These are phyloP conservation scores for Botrytis elliptica DNA, from an alignment of 2,329 filamentous ascomycete species.

Conservation along the genomic window DNA sequence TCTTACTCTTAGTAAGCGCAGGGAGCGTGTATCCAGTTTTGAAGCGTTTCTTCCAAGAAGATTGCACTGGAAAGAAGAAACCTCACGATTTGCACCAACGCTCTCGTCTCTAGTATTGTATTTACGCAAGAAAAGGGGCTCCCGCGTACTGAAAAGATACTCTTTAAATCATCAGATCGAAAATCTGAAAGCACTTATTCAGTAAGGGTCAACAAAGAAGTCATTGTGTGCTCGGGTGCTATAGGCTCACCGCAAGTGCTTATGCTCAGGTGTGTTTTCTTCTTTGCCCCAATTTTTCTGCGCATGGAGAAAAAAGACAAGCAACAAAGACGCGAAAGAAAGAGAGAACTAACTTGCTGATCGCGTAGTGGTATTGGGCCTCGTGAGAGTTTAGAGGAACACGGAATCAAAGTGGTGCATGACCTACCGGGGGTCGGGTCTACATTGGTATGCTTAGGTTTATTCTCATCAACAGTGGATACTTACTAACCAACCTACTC, in stretches of 20 bases:
- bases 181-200: constrained; percentile 2
- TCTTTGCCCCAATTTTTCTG: background rate
- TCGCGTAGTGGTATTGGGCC: constrained; percentile 21
- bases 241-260: constrained; percentile 22
- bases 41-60: constrained; percentile 21
- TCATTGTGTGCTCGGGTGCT: constrained; percentile 20
- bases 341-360: background rate
- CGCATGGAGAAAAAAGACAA: background rate
- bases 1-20: constrained; percentile 16
- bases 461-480: background rate
- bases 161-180: constrained; percentile 7
- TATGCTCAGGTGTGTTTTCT: constrained; percentile 21
- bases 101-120: constrained; percentile 14
- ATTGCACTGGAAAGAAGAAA: constrained; percentile 19
- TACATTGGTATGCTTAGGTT: constrained; percentile 1
- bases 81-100: constrained; percentile 19
- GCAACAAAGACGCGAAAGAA: fast-evolving
- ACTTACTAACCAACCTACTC: background rate
- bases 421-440: constrained; percentile 21
- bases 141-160: background rate
- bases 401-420: constrained; percentile 17
- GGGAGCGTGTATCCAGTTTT: constrained; percentile 22
- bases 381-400: constrained; percentile 13
- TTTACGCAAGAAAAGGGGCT: background rate
- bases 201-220: constrained; percentile 20